Evolutionary conservation across 371 early-diverging fungal species (phyloP), one percentile per base, ranked within the genome.

Genomic region (Zychaea mexicana): DNA sequence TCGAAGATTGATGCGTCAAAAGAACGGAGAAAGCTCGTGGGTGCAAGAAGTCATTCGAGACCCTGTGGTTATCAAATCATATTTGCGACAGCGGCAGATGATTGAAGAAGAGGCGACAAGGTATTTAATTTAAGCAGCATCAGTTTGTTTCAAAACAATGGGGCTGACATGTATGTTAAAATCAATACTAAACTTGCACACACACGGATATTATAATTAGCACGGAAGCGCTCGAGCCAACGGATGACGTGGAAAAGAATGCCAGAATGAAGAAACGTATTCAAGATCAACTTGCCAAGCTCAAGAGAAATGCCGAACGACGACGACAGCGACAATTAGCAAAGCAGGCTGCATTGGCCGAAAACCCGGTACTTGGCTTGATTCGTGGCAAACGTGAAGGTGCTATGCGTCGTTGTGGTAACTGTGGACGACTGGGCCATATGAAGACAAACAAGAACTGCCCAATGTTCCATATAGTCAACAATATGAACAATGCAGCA

Each of bases 391-490:
- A 85, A 62, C 82, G 85, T 57, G 85, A 85, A 56, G 83, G 83
- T 15, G 73, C 85, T 12, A 77, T 82, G 73, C 74, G 92, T 30
- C 81, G 85, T 24, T 94, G 94, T 71, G 91, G 93, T 62, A 92
- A 91, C 68, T 94, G 95, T 72, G 94, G 94, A 39, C 83, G 88
- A 65, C 70, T 88, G 13, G 95, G 95, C 19, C 95, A 94, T 59
- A 94, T 93, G 92, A 94, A 91, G 72, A 94, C 94, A 4, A 94
- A 93, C 72, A 88, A 90, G 56, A 90, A 85, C 56, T 94, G 95
- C 61, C 94, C 94, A 52, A 88, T 79, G 67, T 91, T 85, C 52
- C 80, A 85, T 61, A 33, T 76, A 2, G 72, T 72, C 52, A 76
- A 76, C 65, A 53, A 42, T 52, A 30, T 22, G 15, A 49, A 46